Conservation (phyloP, 2,329 filamentous ascomycete genomes). For the Fusarium coffeatum region DNA sequence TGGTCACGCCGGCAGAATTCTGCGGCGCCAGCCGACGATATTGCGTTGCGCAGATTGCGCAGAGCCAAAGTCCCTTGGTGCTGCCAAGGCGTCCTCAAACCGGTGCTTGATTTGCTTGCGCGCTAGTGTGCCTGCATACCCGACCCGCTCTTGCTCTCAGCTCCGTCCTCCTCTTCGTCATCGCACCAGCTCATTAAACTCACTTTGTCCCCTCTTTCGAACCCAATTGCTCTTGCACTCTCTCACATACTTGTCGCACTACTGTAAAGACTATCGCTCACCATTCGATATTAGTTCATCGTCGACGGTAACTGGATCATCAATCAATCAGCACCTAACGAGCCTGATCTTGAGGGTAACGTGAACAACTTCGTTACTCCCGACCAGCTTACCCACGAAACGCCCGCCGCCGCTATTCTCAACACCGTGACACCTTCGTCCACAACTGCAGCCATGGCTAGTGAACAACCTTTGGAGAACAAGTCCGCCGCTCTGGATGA, state of each 20-base stretch:
- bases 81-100: conserved; percentile 33
- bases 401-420: conserved; percentile 64
- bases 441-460: conserved; percentile 76
- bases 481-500: conserved; percentile 41
- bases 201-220: conserved; percentile 30
- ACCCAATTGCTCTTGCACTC: conserved; percentile 38
- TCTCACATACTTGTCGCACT: conserved; percentile 20
- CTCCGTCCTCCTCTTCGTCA: conserved; percentile 36
- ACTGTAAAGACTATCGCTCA: conserved; percentile 39
- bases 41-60: conserved; percentile 12
- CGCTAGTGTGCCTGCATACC: conserved; percentile 45
- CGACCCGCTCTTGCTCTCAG: conserved; percentile 37
- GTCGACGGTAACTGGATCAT: conserved; percentile 92
- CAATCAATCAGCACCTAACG: conserved; percentile 82
- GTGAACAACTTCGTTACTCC: conserved; percentile 91
- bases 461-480: conserved; percentile 65
- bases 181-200: conserved; percentile 36
- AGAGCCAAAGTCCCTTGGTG: conserved; percentile 22
- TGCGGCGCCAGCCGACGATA: conserved; percentile 30
- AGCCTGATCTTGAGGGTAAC: conserved; percentile 85
- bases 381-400: conserved; percentile 70
- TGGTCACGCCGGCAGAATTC: conserved; percentile 34
- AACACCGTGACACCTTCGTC: conserved; percentile 77
- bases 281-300: conserved; percentile 75
- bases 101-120: conserved; percentile 39